Evolutionary conservation across 331 rosid genomes (phyloP), one percentile per base, ranked within the genome.

Genomic region (Phaseolus coccineus): DNA sequence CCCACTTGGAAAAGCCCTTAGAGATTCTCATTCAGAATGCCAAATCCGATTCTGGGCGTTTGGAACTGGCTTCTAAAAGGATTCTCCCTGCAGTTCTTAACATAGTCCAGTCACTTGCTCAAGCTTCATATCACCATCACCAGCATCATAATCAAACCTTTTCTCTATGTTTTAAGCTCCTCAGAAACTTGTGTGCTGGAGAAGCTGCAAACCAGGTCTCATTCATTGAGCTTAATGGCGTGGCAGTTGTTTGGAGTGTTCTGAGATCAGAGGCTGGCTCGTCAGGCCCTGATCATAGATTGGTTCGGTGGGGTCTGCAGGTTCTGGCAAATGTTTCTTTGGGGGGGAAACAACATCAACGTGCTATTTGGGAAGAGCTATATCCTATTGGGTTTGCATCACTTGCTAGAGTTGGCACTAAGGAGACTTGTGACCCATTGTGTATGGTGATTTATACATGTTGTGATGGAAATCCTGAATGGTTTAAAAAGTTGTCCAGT

Each of bases 171-270:
- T 80, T 92, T 44, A 92, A 87, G 89, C 92, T 91, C 11, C 81
- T 92, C 6, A 85, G 97, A 84, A 92, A 92, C 81, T 80, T 94
- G 24, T 94, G 94, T 74, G 98, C 94, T 0, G 97, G 97, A 16
- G 97, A 92, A 85, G 14, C 69, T 51, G 69, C 80, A 25, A 89
- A 89, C 62, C 97, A 90, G 77, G 69, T 77, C 47, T 58, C 66
- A 3, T 94, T 92, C 78, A 58, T 94, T 77, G 87, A 92, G 44
- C 74, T 24, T 39, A 78, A 86, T 68, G 97, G 93, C 40, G 86
- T 81, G 50, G 85, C 61, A 46, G 53, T 87, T 56, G 30, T 92
- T 42, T 88, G 69, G 0, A 53, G 42, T 73, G 63, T 91, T 86
- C 77, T 91, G 80, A 85, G 82, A n/a, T 74, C 62, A 5, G 82